These are phyloP conservation scores for Pyrus hybrid DNA, from an alignment of 331 rosid genomes.

Conservation along the genomic window DNA sequence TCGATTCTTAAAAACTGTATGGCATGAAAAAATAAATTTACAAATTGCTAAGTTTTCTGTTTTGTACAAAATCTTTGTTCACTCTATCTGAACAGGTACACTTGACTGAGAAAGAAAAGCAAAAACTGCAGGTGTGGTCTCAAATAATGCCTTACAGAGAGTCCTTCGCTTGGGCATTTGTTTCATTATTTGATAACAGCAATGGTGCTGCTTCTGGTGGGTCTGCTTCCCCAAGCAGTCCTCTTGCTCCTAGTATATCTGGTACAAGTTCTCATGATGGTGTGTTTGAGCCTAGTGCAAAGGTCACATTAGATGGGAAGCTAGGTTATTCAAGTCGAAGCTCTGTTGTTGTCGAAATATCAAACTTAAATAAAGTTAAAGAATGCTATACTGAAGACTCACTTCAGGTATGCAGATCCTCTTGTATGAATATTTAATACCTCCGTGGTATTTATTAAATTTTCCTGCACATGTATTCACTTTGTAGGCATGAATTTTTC, in stretches of 20 bases:
- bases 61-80: conserved; percentile 4
- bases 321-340: conserved; percentile 76
- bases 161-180: conserved; percentile 95
- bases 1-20: background rate
- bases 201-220: conserved; percentile 90
- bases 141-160: conserved; percentile 98
- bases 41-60: background rate
- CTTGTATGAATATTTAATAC: background rate
- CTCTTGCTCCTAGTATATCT: conserved; percentile 89
- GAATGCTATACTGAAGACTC: conserved; percentile 96
- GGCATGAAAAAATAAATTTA: background rate
- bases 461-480: too few relatives aligned
- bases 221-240: conserved; percentile 99
- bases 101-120: conserved; percentile 92
- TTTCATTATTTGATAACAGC: conserved; percentile 94
- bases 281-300: conserved; percentile 83
- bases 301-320: conserved; percentile 82
- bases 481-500: background rate
- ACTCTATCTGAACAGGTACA: conserved; percentile 57
- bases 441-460: background rate
- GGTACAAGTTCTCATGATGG: conserved; percentile 92
- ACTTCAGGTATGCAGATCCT: conserved; percentile 54
- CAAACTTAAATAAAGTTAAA: conserved; percentile 82
- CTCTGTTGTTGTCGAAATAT: conserved; percentile 84
- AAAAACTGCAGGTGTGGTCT: conserved; percentile 99